Conservation (phyloP, 2,329 filamentous ascomycete genomes). For the Xylariaceae sp. region DNA sequence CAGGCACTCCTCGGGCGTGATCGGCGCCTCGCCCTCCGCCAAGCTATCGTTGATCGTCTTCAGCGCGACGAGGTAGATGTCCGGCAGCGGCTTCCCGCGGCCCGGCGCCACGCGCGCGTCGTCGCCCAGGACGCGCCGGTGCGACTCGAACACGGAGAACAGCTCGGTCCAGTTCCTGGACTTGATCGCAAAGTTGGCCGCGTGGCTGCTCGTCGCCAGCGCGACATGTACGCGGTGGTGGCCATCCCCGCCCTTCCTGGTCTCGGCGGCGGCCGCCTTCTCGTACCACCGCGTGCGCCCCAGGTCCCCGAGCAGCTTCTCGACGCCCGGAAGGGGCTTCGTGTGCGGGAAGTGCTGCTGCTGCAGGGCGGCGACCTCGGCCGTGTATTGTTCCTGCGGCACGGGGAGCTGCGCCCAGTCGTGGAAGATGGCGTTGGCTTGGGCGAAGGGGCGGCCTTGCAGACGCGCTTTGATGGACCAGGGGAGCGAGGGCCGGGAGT, state of each 20-base stretch:
- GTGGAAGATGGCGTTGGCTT: constrained; percentile 54
- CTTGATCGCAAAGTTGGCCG: constrained; percentile 72
- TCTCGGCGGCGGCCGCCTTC: constrained; percentile 22
- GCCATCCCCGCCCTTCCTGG: constrained; percentile 28
- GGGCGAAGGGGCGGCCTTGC: constrained; percentile 53
- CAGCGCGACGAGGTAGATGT: constrained; percentile 88
- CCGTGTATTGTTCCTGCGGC: constrained; percentile 60
- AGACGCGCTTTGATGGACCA: constrained; percentile 93
- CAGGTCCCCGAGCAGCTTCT: constrained; percentile 60
- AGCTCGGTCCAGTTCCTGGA: constrained; percentile 56
- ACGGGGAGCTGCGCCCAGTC: constrained; percentile 87
- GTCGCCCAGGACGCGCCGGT: constrained; percentile 80
- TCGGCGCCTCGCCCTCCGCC: constrained; percentile 54
- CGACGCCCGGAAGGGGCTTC: constrained; percentile 76
- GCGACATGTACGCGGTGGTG: constrained; percentile 66
- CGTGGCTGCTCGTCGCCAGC: constrained; percentile 76
- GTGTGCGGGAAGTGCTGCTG: constrained; percentile 65
- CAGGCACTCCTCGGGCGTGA: constrained; percentile 81
- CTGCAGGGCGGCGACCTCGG: constrained; percentile 60
- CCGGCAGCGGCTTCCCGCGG: constrained; percentile 88
- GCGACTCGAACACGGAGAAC: constrained; percentile 60
- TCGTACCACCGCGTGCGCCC: constrained; percentile 49
- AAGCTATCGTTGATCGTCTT: constrained; percentile 77
- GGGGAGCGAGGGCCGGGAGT: constrained; percentile 70
- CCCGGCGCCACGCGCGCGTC: constrained; percentile 72